Conservation (phyloP, 352 stramenopile genomes). For the Globisporangium recalcitrans region DNA sequence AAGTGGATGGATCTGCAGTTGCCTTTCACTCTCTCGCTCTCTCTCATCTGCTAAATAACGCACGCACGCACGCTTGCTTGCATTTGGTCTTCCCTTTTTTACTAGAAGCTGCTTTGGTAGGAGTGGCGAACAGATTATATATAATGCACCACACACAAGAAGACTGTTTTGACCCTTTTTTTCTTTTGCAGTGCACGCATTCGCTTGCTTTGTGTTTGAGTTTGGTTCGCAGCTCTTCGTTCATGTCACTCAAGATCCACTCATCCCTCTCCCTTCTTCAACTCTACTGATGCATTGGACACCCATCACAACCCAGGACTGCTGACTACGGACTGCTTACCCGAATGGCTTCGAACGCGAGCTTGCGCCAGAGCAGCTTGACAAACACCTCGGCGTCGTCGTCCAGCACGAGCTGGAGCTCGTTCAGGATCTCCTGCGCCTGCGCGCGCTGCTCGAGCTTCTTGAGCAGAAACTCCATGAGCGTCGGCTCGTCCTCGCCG, state of each 20-base stretch:
- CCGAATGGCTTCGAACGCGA: constrained; percentile 43
- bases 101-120: constrained; percentile 8
- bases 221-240: neutral
- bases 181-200: neutral
- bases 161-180: neutral
- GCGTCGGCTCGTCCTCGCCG: constrained; percentile 39
- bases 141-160: constrained; percentile 5
- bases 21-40: neutral
- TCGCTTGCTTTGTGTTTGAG: neutral
- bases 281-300: neutral
- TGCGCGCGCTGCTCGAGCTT: constrained; percentile 27
- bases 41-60: neutral
- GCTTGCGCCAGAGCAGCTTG: constrained; percentile 46
- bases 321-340: neutral
- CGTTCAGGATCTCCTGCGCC: constrained; percentile 27
- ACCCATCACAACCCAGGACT: neutral
- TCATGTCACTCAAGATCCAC: neutral
- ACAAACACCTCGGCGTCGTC: constrained; percentile 51
- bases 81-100: neutral
- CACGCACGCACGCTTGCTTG: neutral
- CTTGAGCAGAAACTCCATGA: constrained; percentile 40
- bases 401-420: constrained; percentile 37
- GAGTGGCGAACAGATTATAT: constrained; percentile 5
- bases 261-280: neutral
- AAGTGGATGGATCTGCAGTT: neutral